Evolutionary conservation across 2,329 filamentous ascomycete species (phyloP).

Genomic region (Aspergillus fumigatiaffinis): DNA sequence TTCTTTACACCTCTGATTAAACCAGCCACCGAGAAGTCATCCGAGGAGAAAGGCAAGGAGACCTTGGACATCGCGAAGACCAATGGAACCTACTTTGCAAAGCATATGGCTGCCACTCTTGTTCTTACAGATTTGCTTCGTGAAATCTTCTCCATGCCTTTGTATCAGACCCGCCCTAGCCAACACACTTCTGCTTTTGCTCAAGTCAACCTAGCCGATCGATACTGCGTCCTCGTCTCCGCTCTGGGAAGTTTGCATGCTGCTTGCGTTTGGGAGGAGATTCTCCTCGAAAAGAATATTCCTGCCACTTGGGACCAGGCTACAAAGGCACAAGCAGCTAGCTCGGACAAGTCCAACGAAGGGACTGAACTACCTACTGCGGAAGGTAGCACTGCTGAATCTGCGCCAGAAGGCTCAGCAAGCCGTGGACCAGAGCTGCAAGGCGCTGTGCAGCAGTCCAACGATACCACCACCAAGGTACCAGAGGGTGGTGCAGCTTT

Average conservation of each 20-base stretch:
- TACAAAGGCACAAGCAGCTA: constrained; percentile 39
- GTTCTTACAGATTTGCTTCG: constrained; percentile 71
- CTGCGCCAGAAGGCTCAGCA: constrained; percentile 22
- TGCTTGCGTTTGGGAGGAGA: constrained; percentile 80
- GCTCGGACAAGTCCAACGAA: constrained; percentile 41
- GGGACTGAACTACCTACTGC: constrained; percentile 19
- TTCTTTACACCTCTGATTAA: constrained; percentile 68
- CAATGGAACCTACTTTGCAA: constrained; percentile 72
- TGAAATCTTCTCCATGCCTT: constrained; percentile 64
- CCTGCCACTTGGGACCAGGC: constrained; percentile 57
- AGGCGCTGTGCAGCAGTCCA: constrained; percentile 12
- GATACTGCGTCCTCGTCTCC: constrained; percentile 70
- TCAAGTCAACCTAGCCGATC: constrained; percentile 77
- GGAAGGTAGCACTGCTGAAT: constrained; percentile 16
- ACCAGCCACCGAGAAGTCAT: constrained; percentile 16
- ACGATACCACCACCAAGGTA: constrained; percentile 19
- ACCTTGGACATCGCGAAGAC: constrained; percentile 38
- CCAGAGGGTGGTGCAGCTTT: constrained; percentile 44
- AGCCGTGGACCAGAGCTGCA: constrained; percentile 16
- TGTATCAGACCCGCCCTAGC: constrained; percentile 61
- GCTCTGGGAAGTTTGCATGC: constrained; percentile 74
- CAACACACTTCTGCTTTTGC: constrained; percentile 63
- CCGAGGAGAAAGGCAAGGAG: constrained; percentile 15
- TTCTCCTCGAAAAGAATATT: constrained; percentile 67
- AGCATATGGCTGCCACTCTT: constrained; percentile 72